A percentile compares a stretch with the other conserved stretches of the same genome.
Conservation (phyloP, 257 asterid genomes). For the Cordia subcordata region DNA sequence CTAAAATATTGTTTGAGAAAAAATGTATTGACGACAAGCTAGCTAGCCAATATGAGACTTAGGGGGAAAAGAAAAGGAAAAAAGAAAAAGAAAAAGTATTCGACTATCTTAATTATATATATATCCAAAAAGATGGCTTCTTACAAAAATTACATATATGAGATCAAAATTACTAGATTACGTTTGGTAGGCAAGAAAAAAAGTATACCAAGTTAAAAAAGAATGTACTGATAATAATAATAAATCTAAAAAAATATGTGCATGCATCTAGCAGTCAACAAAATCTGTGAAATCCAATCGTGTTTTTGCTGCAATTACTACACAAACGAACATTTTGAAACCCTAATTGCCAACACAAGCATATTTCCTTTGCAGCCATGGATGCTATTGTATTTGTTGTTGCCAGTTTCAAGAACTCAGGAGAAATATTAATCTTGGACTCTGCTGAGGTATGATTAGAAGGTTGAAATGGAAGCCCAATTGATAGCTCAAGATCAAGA, state of each 20-base stretch:
- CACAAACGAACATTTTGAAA: slow-evolving; percentile 40
- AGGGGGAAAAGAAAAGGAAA: too few relatives aligned
- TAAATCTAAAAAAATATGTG: neutral
- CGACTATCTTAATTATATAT: neutral
- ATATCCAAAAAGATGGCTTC: neutral
- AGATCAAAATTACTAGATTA: neutral
- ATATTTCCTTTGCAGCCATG: slow-evolving; percentile 25
- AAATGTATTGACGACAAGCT: too few relatives aligned
- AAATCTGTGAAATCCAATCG: slow-evolving; percentile 35
- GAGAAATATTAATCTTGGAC: slow-evolving; percentile 22
- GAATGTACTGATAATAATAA: too few relatives aligned
- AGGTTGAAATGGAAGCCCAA: slow-evolving; percentile 41
- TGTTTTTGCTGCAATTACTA: slow-evolving; percentile 40
- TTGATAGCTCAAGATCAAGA: slow-evolving; percentile 62
- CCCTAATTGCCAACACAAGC: slow-evolving; percentile 65
- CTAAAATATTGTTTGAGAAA: too few relatives aligned
- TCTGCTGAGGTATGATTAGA: slow-evolving; percentile 19
- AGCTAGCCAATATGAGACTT: too few relatives aligned
- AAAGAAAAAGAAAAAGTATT: neutral
- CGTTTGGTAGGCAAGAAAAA: neutral
- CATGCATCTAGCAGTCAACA: slow-evolving; percentile 15
- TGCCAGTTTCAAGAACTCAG: slow-evolving; percentile 27
- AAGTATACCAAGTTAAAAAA: neutral
- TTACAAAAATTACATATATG: neutral
- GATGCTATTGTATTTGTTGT: slow-evolving; percentile 11